Evolutionary conservation across 164 flowering plant genomes (phyloP).

Genomic region (Cinnamomum micranthum): DNA sequence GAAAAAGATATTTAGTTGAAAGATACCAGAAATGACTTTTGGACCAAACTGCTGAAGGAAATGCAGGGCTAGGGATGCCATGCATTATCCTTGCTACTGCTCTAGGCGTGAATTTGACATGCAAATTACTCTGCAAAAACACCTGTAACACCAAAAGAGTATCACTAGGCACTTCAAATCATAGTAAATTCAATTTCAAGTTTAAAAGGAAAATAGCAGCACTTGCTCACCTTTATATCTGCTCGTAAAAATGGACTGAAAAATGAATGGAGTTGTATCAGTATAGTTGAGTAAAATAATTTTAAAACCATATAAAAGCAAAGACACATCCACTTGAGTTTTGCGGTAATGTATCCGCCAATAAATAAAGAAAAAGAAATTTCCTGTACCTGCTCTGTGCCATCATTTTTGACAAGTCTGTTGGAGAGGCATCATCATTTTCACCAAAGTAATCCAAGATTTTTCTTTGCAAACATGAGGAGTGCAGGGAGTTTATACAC

Average conservation of each 20-base stretch:
- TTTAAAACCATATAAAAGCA: not conserved
- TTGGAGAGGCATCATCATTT: conserved; percentile 20
- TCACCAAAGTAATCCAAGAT: conserved; percentile 63
- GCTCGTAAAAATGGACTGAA: conserved; percentile 88
- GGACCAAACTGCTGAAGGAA: conserved; percentile 82
- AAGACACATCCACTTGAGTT: not conserved
- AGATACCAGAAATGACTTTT: conserved; percentile 90
- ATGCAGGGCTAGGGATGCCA: conserved; percentile 88
- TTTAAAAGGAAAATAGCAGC: not conserved
- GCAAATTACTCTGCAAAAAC: conserved; percentile 74
- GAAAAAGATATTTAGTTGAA: conserved; percentile 5
- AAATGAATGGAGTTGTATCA: conserved; percentile 7
- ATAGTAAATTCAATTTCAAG: not conserved
- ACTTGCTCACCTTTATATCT: conserved; percentile 74
- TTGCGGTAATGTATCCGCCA: conserved; percentile 1
- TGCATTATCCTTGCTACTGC: conserved; percentile 97
- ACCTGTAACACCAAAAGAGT: conserved; percentile 43
- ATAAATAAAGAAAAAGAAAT: conserved; percentile 3
- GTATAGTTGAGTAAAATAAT: not conserved
- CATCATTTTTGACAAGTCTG: conserved; percentile 39
- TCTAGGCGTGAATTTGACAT: conserved; percentile 89
- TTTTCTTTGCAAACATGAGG: conserved; percentile 66
- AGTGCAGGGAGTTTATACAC: conserved; percentile 57
- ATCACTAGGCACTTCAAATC: not conserved
- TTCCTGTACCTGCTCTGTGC: conserved; percentile 53